Conservation (phyloP, 164 flowering plant genomes). For the Sextonia rubra region DNA sequence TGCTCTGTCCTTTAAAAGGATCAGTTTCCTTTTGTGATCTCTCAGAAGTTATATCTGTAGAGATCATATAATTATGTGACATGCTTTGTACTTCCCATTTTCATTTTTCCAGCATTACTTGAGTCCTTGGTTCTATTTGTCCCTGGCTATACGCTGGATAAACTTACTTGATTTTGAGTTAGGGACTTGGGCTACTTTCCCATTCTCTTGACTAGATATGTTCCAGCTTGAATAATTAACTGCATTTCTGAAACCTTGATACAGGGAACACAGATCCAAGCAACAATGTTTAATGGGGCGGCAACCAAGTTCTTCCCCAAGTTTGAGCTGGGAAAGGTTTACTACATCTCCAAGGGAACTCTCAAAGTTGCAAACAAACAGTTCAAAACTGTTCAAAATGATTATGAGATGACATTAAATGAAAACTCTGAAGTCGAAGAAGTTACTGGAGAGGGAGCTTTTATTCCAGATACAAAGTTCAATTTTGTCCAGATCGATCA, state of each 20-base stretch:
- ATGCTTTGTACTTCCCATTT: not conserved
- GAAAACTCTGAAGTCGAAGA: conserved; percentile 89
- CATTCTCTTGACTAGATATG: no score
- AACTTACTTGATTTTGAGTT: no score
- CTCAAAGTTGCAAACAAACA: conserved; percentile 87
- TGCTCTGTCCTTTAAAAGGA: no score
- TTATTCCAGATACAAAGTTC: conserved; percentile 71
- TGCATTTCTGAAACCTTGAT: conserved; percentile 5
- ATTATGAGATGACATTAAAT: conserved; percentile 93
- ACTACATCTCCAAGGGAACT: conserved; percentile 80
- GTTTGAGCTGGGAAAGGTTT: conserved; percentile 79
- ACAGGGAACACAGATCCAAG: conserved; percentile 99
- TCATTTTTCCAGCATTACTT: not conserved
- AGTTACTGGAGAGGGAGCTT: conserved; percentile 56
- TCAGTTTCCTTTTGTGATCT: no score
- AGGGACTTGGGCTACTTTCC: no score
- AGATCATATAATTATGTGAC: no score
- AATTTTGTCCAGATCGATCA: conserved; percentile 77
- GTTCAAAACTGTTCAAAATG: conserved; percentile 82
- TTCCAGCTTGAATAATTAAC: no score
- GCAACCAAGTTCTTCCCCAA: conserved; percentile 75
- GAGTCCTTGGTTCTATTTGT: no score
- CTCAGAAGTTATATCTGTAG: no score
- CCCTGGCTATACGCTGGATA: no score
- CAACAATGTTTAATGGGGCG: conserved; percentile 95